Base-by-base conservation (phyloP, 345 rosid species). In the Gossypium rotundifolium region DNA sequence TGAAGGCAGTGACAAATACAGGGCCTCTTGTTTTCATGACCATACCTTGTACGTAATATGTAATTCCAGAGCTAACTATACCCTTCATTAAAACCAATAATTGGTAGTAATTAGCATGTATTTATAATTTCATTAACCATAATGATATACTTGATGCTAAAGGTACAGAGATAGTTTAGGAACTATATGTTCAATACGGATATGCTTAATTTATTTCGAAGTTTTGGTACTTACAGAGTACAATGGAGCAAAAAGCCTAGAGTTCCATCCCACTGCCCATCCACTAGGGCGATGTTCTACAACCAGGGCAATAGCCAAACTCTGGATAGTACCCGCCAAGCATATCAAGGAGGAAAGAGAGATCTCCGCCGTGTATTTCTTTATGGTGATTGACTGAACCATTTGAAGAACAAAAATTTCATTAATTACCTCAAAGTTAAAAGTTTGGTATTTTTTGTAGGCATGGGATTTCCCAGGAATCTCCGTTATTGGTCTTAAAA, bases 21-120 rank as follows among this genome's bases (percentile, higher is more conserved):
- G 89, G 94, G 1, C 93, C 94, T 83, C 89, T 88, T 6, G 86
- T 82, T 75, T 81, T 87, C 92, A 90, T 83, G 72, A 91, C 97
- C 18, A 84, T 73, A 0, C 97, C 93, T 91, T 91, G 93, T 54
- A 90, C 90, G 45, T 93, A 88, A 68, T 90, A 90, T 0, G 94
- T 81, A 16, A 93, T 71, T 8, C 96, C 97, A 2, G 91, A 91
- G 74, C 89, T 82, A 55, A 90, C 77, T 10, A 93, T 71, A 13
- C 92, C 95, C 93, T 88, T 51, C 55, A 29, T 29, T 63, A 10
- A 66, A 74, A 25, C 11, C 33, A 71, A 63, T 4, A 33, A 10
- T 13, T 12, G 52, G 74, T 40, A n/a, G 51, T 17, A 8, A 38
- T 63, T 17, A 63, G 67, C 48, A 16, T 33, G 46, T 17, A 38